These are phyloP conservation scores for Saturnispora quitensis DNA, from an alignment of 805 yeast species.

Conservation along the genomic window DNA sequence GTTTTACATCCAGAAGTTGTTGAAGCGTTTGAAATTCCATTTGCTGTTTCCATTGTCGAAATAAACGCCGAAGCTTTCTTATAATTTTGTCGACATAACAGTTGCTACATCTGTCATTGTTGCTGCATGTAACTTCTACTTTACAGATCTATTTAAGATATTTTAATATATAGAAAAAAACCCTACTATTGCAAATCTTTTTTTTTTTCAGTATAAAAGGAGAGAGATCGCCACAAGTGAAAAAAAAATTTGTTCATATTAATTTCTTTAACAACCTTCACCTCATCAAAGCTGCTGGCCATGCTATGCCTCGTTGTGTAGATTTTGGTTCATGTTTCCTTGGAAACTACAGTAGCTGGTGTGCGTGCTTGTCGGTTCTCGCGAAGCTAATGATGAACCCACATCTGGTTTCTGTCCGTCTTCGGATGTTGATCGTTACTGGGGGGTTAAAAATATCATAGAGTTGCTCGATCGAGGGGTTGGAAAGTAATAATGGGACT, in stretches of 20 bases:
- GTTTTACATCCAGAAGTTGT: constrained; percentile 94
- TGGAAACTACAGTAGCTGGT: constrained; percentile 20
- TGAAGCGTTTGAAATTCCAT: constrained; percentile 79
- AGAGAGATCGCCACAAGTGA: not conserved
- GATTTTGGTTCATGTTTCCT: constrained; percentile 10
- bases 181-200: not conserved
- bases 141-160: not conserved
- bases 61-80: constrained; percentile 82
- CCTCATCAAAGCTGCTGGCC: constrained; percentile 21
- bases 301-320: constrained; percentile 1
- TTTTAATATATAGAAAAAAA: not conserved
- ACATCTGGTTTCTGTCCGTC: constrained; percentile 21
- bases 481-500: constrained; percentile 47
- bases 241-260: not conserved
- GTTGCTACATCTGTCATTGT: not conserved
- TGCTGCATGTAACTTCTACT: not conserved
- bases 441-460: constrained; percentile 42
- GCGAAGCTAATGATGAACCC: constrained; percentile 27
- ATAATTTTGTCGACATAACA: constrained; percentile 26
- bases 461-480: constrained; percentile 98
- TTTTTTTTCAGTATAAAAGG: not conserved
- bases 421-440: constrained; percentile 25
- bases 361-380: constrained; percentile 29
- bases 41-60: constrained; percentile 88
- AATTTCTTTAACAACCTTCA: constrained; percentile 33